Evolutionary conservation across 176 grass and related monocot genomes (phyloP).

Genomic region (Tillandsia leiboldiana): DNA sequence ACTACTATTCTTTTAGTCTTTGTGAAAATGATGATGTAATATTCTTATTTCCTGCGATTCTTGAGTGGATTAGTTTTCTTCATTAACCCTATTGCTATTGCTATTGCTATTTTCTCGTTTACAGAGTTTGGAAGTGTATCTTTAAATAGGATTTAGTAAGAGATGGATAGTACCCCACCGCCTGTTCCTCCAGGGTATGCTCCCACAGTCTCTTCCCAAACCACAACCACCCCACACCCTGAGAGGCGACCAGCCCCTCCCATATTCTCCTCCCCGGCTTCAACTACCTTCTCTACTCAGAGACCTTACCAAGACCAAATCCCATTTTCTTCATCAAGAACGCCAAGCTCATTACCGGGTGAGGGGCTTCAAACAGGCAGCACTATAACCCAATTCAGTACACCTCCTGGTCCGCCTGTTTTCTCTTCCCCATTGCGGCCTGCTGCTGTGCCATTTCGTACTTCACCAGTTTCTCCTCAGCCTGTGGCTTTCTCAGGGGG

Average conservation of each 20-base stretch:
- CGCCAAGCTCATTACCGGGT: constrained; percentile 7
- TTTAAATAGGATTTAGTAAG: not conserved
- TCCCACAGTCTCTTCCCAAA: not conserved
- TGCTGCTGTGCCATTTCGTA: constrained; percentile 57
- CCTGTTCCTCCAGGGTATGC: constrained; percentile 12
- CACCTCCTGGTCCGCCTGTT: constrained; percentile 69
- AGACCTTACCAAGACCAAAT: constrained; percentile 7
- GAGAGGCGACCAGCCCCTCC: constrained; percentile 2
- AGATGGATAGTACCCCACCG: constrained; percentile 11
- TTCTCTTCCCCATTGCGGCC: constrained; percentile 81
- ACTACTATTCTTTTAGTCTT: too few relatives aligned
- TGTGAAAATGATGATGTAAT: too few relatives aligned
- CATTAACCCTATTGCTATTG: not conserved
- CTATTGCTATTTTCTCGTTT: not conserved
- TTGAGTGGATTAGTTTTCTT: too few relatives aligned
- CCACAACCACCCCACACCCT: constrained; percentile 6
- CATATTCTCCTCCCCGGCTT: constrained; percentile 7
- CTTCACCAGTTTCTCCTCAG: constrained; percentile 55
- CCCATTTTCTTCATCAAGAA: constrained; percentile 1
- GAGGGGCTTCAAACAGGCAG: not conserved
- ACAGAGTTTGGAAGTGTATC: not conserved
- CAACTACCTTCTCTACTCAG: constrained; percentile 18
- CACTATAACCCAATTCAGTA: constrained; percentile 52
- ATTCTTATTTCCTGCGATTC: too few relatives aligned
- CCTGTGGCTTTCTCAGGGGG: constrained; percentile 29